Base-by-base conservation (phyloP, 352 stramenopile genomes). In the Pilasporangium apinafurcum region DNA sequence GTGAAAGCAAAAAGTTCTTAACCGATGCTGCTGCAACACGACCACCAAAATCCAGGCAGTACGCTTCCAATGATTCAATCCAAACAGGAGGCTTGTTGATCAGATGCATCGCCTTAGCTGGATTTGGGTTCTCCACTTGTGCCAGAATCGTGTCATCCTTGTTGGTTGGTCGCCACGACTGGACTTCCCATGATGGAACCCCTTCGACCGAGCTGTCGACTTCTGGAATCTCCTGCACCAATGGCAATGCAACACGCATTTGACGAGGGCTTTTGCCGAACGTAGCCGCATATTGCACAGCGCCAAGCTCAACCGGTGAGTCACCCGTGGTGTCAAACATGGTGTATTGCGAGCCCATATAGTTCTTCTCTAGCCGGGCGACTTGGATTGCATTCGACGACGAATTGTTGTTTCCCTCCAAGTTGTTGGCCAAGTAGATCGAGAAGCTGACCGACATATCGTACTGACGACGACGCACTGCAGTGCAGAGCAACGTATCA, bases 21-120 rank as follows among this genome's bases (percentile, higher is more conserved):
- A 91, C 81, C 27, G 76, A 90, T 12, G 81, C 74, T 18, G 75
- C 69, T 0, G 81, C 71, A 8, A 88, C 79, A 27, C 79, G 75
- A 21, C 75, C 75, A 39, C 76, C 74, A 54, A 91, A 93, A 50
- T 92, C 80, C 16, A 92, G 43, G 56, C 81, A 92, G 58, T 92
- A 95, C 7, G 78, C 79, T 41, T 92, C 77, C 1, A 93, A 72
- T 14, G 75, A 86, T 62, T 93, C 81, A 42, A 92, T 89, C 81
- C 81, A 95, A 18, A 89, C 78, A 0, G 83, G 83, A 43, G 83
- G 80, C 58, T 91, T 89, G 71, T 92, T 93, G 53, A 92, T 85
- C 43, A 92, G 44, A 43, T 86, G 67, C 34, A 90, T 53, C 9
- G 76, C 65, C 6, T 77, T 76, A 13, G 55, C 34, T 24, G 71